Evolutionary conservation across 139 green algal species (phyloP).

Genomic region (Chlorella sorokiniana): DNA sequence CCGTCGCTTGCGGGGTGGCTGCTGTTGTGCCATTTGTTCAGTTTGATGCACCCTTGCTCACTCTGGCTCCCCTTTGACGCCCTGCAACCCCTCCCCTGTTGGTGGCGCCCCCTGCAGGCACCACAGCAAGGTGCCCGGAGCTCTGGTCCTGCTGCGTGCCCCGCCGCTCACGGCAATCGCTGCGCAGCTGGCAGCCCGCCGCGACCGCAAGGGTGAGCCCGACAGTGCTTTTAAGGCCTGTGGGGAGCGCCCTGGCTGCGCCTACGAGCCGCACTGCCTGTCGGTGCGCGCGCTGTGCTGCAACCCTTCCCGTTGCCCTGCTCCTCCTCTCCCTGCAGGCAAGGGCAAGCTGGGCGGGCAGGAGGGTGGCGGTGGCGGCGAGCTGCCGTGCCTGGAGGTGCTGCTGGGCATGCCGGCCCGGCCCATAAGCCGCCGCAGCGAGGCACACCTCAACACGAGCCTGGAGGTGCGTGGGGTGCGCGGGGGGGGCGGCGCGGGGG

Average conservation of each 20-base stretch:
- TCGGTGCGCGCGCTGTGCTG: not conserved
- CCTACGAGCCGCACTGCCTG: not conserved
- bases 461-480: conserved; percentile 53
- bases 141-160: conserved; percentile 63
- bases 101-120: conserved; percentile 31
- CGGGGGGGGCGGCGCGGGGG: not conserved
- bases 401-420: conserved; percentile 68
- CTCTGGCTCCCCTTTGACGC: not conserved
- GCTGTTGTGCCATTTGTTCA: too few relatives aligned
- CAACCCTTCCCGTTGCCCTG: not conserved
- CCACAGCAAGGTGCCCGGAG: conserved; percentile 49
- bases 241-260: not conserved
- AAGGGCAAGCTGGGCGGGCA: conserved; percentile 54
- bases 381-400: conserved; percentile 64
- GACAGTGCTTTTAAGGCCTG: not conserved
- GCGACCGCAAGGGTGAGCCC: conserved; percentile 22
- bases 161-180: conserved; percentile 25
- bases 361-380: not conserved
- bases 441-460: conserved; percentile 59
- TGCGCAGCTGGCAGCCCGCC: not conserved
- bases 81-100: not conserved
- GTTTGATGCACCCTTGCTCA: too few relatives aligned
- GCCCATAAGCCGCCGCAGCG: conserved; percentile 58
- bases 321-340: conserved; percentile 5
- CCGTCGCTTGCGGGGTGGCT: too few relatives aligned